phyloP scores from a whole-genome alignment of 2,329 filamentous ascomycete genomes.

The Chaetomiaceae sp. region DNA sequence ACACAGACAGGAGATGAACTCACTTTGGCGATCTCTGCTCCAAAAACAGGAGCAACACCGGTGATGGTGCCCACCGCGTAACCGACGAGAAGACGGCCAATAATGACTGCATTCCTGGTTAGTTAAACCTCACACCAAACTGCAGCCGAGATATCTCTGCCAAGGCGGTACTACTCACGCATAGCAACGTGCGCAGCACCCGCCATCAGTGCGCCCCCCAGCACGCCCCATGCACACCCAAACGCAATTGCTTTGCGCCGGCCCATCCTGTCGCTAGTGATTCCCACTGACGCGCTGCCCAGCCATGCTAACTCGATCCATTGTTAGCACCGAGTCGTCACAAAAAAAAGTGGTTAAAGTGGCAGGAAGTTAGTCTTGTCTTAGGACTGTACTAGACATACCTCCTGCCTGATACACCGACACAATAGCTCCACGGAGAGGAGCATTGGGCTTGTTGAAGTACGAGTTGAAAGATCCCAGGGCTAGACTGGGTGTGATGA shows the following conservation, averaged over 20 bases:
- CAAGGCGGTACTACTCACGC: slow-evolving; percentile 28
- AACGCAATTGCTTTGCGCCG: slow-evolving; percentile 39
- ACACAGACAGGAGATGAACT: not conserved
- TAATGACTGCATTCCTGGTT: slow-evolving; percentile 37
- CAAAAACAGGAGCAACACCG: slow-evolving; percentile 39
- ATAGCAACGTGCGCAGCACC: slow-evolving; percentile 39
- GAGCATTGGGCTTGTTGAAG: slow-evolving; percentile 34
- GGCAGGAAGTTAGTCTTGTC: too few species aligned
- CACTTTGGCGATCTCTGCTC: slow-evolving; percentile 40
- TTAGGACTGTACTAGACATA: too few species aligned
- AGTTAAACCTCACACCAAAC: too few species aligned
- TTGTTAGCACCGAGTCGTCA: not conserved
- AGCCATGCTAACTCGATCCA: slow-evolving; percentile 33
- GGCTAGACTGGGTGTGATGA: slow-evolving; percentile 39
- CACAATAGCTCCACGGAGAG: slow-evolving; percentile 38
- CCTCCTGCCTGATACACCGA: slow-evolving; percentile 40
- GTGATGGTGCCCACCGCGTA: slow-evolving; percentile 40
- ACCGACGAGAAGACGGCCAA: slow-evolving; percentile 37
- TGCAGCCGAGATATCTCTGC: too few species aligned
- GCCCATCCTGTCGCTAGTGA: slow-evolving; percentile 37
- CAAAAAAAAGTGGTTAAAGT: too few species aligned
- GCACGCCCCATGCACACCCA: slow-evolving; percentile 37
- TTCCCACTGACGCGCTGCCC: slow-evolving; percentile 38
- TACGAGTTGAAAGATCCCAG: slow-evolving; percentile 34
- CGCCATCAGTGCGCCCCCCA: slow-evolving; percentile 39